These are phyloP conservation scores for Rhodotorula babjevae DNA, from an alignment of 768 basidiomycete species.

Conservation along the genomic window DNA sequence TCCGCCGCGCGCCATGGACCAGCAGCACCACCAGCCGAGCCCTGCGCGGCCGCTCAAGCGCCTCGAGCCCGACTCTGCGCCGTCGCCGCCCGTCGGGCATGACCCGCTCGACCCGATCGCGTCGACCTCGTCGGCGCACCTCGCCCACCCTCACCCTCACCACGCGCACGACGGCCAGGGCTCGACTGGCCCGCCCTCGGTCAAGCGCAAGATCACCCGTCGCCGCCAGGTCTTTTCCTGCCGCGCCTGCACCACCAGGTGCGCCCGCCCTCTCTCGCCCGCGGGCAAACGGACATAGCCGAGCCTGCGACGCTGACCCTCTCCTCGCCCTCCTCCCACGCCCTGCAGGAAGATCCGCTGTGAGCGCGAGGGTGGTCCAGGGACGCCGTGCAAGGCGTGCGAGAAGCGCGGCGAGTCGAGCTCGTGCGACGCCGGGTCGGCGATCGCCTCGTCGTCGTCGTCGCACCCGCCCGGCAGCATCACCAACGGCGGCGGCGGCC, in stretches of 20 bases:
- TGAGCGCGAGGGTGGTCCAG: slow-evolving; percentile 10
- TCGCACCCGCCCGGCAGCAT: background rate
- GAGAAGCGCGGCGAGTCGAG: slow-evolving; percentile 22
- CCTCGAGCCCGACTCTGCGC: background rate
- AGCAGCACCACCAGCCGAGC: background rate
- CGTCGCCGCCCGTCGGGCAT: no score
- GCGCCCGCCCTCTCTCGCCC: background rate
- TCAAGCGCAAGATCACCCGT: slow-evolving; percentile 14
- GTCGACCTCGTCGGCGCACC: no score
- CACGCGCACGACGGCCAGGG: no score
- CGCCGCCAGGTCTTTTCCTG: slow-evolving; percentile 14
- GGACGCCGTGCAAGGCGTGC: slow-evolving; percentile 21
- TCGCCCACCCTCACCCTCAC: no score
- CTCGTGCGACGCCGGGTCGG: slow-evolving; percentile 10
- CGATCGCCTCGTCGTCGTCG: no score
- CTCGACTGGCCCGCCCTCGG: no score
- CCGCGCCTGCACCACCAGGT: slow-evolving; percentile 6
- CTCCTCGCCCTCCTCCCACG: no score
- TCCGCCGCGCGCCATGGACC: background rate
- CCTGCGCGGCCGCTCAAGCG: background rate
- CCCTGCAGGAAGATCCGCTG: slow-evolving; percentile 26
- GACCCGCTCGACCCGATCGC: no score
- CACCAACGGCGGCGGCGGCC: background rate
- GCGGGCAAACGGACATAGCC: no score
- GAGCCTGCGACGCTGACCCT: background rate